Base-by-base conservation (phyloP, 352 stramenopile genomes). In the Aphanomyces euteiches region DNA sequence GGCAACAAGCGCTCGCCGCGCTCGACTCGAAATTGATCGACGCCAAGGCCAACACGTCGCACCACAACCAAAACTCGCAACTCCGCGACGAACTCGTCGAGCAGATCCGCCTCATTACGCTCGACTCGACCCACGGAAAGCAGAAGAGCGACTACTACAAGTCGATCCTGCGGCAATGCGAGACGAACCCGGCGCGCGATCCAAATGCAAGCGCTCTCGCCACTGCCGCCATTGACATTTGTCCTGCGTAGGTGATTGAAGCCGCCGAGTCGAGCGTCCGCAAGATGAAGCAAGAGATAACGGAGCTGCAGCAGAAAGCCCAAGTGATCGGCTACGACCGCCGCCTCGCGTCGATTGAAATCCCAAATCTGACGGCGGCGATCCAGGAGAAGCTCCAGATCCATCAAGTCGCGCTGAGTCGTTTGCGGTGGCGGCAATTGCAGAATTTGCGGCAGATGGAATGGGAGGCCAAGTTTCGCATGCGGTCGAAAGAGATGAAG, bases 131-230 rank as follows among this genome's bases (percentile, higher is more conserved):
- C 21, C 54, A 88, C 40, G 83, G 84, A 0, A 77, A 83, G 17
- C 81, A 89, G 74, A 84, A 84, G 5, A 84, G 84, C 41, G 84
- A 93, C 43, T 93, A 93, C 69, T 93, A 93, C 77, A 87, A 86
- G 28, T 64, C 84, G 5, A 90, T 93, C 47, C 47, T 93, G 47
- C 82, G 86, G 2, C 83, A 93, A 67, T 93, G 86, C 69, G 86
- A 93, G 59, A 74, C 90, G 39, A 80, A 89, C 61, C 84, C 84
- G 21, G 84, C 84, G n/a, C 79, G 86, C 7, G 84, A 91, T 43
- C 77, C 84, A 1, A 92, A 90, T n/a, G 64, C 61, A 64, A 8
- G n/a, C 28, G 28, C 28, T 28, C 28, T 28, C 28, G 3, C 47
- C 37, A 36, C 12, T 12, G 4, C 43, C 58, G 17, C 0, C 34